Percentiles rank a stretch among this genome's conserved stretches.
These are phyloP conservation scores for Chrysanthemum lavandulifolium DNA, from an alignment of 129 eudicot species.

Conservation along the genomic window DNA sequence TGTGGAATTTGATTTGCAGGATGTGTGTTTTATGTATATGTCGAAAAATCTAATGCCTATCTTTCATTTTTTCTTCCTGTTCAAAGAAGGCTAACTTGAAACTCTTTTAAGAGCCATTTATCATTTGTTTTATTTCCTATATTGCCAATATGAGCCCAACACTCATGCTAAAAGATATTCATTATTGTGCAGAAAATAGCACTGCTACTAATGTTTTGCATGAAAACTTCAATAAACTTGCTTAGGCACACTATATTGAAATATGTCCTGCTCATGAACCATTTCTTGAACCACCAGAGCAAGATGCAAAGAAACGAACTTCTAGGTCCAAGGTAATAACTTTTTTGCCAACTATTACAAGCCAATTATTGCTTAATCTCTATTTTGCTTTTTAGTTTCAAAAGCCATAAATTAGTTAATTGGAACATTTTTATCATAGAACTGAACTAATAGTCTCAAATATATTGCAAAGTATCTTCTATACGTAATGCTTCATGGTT, in stretches of 20 bases:
- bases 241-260: slow-evolving; percentile 64
- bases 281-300: slow-evolving; percentile 43
- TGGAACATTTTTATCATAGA: background rate
- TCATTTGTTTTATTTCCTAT: background rate
- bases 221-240: slow-evolving; percentile 60
- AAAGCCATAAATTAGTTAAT: slow-evolving; percentile 11
- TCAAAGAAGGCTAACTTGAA: too few species aligned
- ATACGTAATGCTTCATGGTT: too few species aligned
- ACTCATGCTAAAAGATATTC: slow-evolving; percentile 12
- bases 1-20: too few species aligned
- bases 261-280: slow-evolving; percentile 94
- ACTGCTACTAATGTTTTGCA: slow-evolving; percentile 34
- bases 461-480: background rate
- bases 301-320: too few species aligned
- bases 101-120: too few species aligned
- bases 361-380: background rate
- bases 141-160: background rate
- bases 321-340: slow-evolving; percentile 49
- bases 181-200: slow-evolving; percentile 39
- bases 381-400: background rate
- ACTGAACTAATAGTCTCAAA: slow-evolving; percentile 4
- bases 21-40: too few species aligned
- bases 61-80: too few species aligned
- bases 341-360: background rate
- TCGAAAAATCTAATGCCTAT: too few species aligned